Evolutionary conservation across 495 filamentous ascomycete species (phyloP).

Genomic region (Penicillium desertorum): DNA sequence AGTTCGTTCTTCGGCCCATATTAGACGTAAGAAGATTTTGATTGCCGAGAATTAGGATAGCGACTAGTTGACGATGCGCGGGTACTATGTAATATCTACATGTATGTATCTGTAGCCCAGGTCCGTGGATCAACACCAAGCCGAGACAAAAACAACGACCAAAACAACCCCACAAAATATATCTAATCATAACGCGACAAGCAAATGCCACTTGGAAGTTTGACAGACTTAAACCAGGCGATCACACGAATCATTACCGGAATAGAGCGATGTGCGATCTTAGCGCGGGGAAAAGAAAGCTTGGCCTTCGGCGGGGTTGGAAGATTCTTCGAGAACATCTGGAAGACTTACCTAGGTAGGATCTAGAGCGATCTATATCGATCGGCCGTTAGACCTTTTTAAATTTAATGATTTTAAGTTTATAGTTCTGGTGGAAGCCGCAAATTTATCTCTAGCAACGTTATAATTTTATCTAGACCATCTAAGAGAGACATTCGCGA

Average conservation of each 20-base stretch:
- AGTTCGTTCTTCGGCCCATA: no score
- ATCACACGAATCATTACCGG: constrained; percentile 24
- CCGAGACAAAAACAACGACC: no score
- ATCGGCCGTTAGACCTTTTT: not conserved
- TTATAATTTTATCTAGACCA: constrained; percentile 3
- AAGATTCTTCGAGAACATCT: constrained; percentile 5
- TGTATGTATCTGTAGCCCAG: constrained; percentile 8
- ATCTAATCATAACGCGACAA: no score
- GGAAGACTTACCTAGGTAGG: no score
- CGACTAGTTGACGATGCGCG: no score
- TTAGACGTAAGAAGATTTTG: no score
- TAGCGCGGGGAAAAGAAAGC: constrained; percentile 18
- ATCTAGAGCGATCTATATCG: constrained; percentile 7
- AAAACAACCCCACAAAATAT: no score
- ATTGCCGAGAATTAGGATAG: no score
- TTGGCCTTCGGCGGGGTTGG: constrained; percentile 19
- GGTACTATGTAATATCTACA: not conserved
- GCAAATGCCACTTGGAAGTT: no score
- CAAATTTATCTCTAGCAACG: not conserved
- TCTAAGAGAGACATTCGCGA: not conserved
- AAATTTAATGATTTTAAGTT: not conserved
- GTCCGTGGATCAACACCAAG: no score
- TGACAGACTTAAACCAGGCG: not conserved
- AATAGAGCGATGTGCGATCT: constrained; percentile 15
- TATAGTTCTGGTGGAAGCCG: not conserved